phyloP scores from a whole-genome alignment of 2,329 filamentous ascomycete species.

The Exophiala sideris region DNA sequence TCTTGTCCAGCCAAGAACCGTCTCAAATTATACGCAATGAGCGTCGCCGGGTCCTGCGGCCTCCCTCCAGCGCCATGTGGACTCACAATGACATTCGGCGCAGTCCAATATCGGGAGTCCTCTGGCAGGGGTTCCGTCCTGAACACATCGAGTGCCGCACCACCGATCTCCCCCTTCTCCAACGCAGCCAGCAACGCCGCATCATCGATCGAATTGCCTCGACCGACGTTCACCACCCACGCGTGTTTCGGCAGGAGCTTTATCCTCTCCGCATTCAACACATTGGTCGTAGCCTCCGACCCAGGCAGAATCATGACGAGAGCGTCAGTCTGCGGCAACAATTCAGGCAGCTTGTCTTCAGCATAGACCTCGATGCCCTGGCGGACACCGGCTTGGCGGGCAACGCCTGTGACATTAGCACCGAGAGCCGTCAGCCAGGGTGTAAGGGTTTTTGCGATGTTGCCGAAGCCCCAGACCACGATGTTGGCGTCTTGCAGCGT shows the following conservation, averaged over 20 bases:
- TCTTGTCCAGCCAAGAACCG: constrained; percentile 58
- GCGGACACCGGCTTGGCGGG: constrained; percentile 55
- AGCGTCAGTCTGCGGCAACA: constrained; percentile 58
- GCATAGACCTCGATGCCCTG: constrained; percentile 56
- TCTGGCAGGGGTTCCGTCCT: constrained; percentile 63
- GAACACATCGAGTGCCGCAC: constrained; percentile 69
- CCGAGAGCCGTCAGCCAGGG: constrained; percentile 56
- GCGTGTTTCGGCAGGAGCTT: constrained; percentile 53
- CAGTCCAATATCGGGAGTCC: constrained; percentile 61
- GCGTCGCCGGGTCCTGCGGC: constrained; percentile 57
- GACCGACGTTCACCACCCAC: constrained; percentile 30
- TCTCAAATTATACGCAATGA: constrained; percentile 61
- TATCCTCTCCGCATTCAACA: constrained; percentile 54
- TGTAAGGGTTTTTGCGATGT: constrained; percentile 60
- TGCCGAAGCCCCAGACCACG: constrained; percentile 64
- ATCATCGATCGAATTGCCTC: constrained; percentile 66
- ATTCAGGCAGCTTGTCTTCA: constrained; percentile 52
- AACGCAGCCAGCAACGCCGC: constrained; percentile 56
- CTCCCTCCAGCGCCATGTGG: constrained; percentile 36
- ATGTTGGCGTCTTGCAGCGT: constrained; percentile 58
- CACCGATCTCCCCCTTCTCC: constrained; percentile 57
- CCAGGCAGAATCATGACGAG: constrained; percentile 67
- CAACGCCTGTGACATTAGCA: constrained; percentile 58
- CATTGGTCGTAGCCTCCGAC: constrained; percentile 54
- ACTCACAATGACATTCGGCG: constrained; percentile 18